A percentile compares a stretch with the other conserved stretches of the same genome.
Evolutionary conservation across 192 early-diverging fungal genomes (phyloP).

Genomic region (Backusella westeae): DNA sequence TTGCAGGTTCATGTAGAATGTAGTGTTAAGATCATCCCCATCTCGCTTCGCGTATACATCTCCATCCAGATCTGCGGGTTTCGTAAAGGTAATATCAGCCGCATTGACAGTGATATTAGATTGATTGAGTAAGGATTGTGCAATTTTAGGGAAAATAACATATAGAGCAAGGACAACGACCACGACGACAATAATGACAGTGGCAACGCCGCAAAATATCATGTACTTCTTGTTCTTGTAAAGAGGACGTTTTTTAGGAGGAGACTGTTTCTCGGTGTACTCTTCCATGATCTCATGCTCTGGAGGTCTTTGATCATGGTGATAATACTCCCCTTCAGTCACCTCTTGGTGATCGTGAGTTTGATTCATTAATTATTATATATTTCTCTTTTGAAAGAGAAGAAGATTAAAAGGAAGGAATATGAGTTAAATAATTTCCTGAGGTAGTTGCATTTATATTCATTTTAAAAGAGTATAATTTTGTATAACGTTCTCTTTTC

Average conservation of each 20-base stretch:
- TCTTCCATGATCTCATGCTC: slow-evolving; percentile 27
- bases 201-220: slow-evolving; percentile 48
- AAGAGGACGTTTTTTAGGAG: slow-evolving; percentile 38
- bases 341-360: slow-evolving; percentile 4
- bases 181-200: slow-evolving; percentile 43
- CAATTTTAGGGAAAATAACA: not conserved
- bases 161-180: not conserved
- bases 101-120: slow-evolving; percentile 34
- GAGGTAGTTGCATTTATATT: no score
- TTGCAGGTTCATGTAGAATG: slow-evolving; percentile 38
- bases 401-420: no score
- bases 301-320: not conserved
- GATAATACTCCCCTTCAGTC: not conserved
- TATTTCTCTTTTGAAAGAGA: no score
- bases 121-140: slow-evolving; percentile 46
- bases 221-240: slow-evolving; percentile 51
- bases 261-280: slow-evolving; percentile 38
- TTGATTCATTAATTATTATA: not conserved
- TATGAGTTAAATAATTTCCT: no score
- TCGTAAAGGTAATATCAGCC: slow-evolving; percentile 43
- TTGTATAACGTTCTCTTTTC: no score
- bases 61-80: not conserved
- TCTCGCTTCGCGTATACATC: not conserved
- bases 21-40: slow-evolving; percentile 26
- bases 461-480: no score